Base-by-base conservation (phyloP, 2,329 filamentous ascomycete genomes). In the Neophaeococcomyces mojaviensis region DNA sequence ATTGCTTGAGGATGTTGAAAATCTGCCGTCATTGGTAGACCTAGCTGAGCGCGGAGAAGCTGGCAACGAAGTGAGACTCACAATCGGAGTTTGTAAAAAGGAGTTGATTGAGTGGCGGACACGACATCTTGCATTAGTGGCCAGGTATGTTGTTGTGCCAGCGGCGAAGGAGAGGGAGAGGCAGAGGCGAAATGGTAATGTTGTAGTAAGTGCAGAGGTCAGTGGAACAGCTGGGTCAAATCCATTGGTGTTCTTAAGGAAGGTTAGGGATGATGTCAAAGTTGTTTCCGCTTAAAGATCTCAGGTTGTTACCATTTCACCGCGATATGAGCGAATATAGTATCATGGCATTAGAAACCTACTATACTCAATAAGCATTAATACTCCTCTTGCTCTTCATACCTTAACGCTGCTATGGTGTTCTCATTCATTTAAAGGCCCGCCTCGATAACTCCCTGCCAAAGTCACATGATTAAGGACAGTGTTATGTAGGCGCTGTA, bases 241-340 rank as follows among this genome's bases (percentile, higher is more conserved):
- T 3, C 48, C 48, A 2, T 33, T 50, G 10, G 39, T 39, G 20
- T 50, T 50, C 19, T 41, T 50, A 20, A 50, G 48, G 22, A 16
- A 50, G 30, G 36, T 44, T n/a, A 42, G 48, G 37, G 41, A 50
- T 28, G 48, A 50, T n/a, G n/a, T n/a, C n/a, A n/a, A n/a, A n/a
- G n/a, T n/a, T n/a, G n/a, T n/a, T n/a, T n/a, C n/a, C n/a, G n/a
- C n/a, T n/a, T n/a, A n/a, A n/a, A n/a, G n/a, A n/a, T n/a, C n/a
- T n/a, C n/a, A n/a, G n/a, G n/a, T n/a, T n/a, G n/a, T n/a, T n/a
- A n/a, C n/a, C n/a, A n/a, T n/a, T n/a, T n/a, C n/a, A n/a, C n/a
- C n/a, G n/a, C n/a, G n/a, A n/a, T n/a, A n/a, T n/a, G n/a, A n/a
- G n/a, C n/a, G n/a, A n/a, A n/a, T n/a, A n/a, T n/a, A n/a, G n/a